phyloP scores from a whole-genome alignment of 805 yeast genomes.

The Debaryomyces tyrocola region DNA sequence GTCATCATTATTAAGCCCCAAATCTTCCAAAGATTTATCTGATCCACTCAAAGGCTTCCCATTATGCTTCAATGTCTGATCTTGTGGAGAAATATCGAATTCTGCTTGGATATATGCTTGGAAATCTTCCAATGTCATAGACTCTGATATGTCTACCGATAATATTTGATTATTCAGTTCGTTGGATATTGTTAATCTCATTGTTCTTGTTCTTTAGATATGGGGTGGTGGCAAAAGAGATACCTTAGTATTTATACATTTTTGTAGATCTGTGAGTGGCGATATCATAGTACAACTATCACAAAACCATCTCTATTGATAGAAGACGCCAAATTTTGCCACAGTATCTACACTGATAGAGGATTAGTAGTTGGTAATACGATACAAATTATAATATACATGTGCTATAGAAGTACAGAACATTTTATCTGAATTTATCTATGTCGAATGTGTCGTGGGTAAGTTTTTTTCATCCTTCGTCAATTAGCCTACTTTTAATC shows the following conservation, averaged over 20 bases:
- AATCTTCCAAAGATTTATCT: constrained; percentile 40
- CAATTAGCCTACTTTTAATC: too few species aligned
- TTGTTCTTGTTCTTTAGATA: constrained; percentile 5
- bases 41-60: constrained; percentile 35
- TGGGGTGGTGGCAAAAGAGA: not conserved
- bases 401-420: not conserved
- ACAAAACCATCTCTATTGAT: not conserved
- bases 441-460: too few species aligned
- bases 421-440: too few species aligned
- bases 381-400: not conserved
- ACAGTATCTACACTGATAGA: not conserved
- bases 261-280: constrained; percentile 1
- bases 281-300: not conserved
- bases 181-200: constrained; percentile 27
- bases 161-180: constrained; percentile 25
- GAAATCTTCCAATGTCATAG: constrained; percentile 65
- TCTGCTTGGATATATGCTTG: constrained; percentile 74
- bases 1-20: constrained; percentile 59
- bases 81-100: constrained; percentile 47
- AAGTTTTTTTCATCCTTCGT: too few species aligned
- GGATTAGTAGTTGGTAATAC: not conserved
- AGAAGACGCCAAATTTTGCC: not conserved
- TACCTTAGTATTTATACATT: not conserved
- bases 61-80: constrained; percentile 52
- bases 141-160: constrained; percentile 63